Evolutionary conservation across 78 protist genomes (phyloP), one percentile per base, ranked within the genome.

Genomic region (Dictyostelium firmibasis): DNA sequence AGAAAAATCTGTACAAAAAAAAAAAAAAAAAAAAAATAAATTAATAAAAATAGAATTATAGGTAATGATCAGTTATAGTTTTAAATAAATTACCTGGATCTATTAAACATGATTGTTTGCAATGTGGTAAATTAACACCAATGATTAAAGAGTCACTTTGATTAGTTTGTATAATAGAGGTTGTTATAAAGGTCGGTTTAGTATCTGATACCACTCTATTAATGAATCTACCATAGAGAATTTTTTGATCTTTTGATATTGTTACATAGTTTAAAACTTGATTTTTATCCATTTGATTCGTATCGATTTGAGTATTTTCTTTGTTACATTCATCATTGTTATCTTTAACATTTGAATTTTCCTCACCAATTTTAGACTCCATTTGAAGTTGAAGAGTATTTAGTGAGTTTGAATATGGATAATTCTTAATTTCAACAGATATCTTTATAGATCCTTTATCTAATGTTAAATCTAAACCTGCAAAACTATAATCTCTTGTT

Each of bases 61-160:
- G n/a, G n/a, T n/a, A n/a, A n/a, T n/a, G n/a, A n/a, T n/a, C n/a
- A n/a, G n/a, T n/a, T n/a, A n/a, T n/a, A n/a, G 43, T 38, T 38
- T 38, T 38, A 38, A 38, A 38, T 4, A 4, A 25, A 20, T 9
- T 64, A 67, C 75, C 91, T 10, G 91, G 91, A 74, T 85, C 91
- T 9, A 85, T 33, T 16, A 25, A 23, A 74, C 82, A 69, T 14
- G 27, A 23, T 27, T 8, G 23, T 33, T 18, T 18, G 16, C 82
- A 69, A 31, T 47, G 41, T 14, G 91, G 91, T n/a, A 85, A 27
- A 33, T 69, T 72, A 7, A 85, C 23, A n/a, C 83, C 91, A 72
- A 85, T 16, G 31, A 72, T 33, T 72, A 31, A 33, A 4, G 79
- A 14, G 33, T 72, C 79, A 72, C 36, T 67, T 67, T 23, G 35